Conservation (phyloP, 495 filamentous ascomycete species). For the Chaetomium fimeti region DNA sequence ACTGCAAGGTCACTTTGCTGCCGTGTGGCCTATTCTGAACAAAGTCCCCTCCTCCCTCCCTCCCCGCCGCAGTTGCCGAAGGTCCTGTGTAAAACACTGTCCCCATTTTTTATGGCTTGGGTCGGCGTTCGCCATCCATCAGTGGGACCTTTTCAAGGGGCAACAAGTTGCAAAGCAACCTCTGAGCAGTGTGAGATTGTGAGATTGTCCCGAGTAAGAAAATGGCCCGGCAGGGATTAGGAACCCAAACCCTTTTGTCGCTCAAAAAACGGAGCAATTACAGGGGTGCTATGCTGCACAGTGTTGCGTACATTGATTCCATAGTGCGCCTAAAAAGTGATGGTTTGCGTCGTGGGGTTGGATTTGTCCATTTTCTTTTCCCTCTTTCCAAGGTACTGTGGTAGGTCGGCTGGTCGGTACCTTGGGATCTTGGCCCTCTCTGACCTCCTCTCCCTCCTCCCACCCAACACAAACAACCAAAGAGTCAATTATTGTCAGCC, state of each 20-base stretch:
- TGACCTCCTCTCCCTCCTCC: neutral
- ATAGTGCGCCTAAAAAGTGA: conserved; percentile 10
- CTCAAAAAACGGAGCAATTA: neutral
- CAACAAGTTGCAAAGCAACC: neutral
- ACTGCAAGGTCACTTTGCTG: neutral
- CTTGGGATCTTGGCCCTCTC: neutral
- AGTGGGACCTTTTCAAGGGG: conserved; percentile 11
- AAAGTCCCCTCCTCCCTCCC: neutral
- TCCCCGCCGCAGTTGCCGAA: neutral
- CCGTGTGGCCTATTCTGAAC: neutral
- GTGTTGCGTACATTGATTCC: conserved; percentile 9
- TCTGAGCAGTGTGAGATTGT: neutral
- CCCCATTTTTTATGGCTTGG: conserved; percentile 2
- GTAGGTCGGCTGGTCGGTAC: too few species aligned
- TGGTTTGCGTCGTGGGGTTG: conserved; percentile 9
- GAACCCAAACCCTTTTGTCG: neutral
- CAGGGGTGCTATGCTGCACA: neutral
- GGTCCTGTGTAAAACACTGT: neutral
- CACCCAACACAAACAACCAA: conserved; percentile 6
- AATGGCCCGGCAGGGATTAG: conserved; percentile 4
- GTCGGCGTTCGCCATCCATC: conserved; percentile 4
- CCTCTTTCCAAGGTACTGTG: neutral
- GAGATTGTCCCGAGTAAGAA: conserved; percentile 8
- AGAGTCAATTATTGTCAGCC: neutral
- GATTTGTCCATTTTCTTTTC: neutral